Base-by-base conservation (phyloP, 192 early-diverging fungal species). In the Coemansia sp. region DNA sequence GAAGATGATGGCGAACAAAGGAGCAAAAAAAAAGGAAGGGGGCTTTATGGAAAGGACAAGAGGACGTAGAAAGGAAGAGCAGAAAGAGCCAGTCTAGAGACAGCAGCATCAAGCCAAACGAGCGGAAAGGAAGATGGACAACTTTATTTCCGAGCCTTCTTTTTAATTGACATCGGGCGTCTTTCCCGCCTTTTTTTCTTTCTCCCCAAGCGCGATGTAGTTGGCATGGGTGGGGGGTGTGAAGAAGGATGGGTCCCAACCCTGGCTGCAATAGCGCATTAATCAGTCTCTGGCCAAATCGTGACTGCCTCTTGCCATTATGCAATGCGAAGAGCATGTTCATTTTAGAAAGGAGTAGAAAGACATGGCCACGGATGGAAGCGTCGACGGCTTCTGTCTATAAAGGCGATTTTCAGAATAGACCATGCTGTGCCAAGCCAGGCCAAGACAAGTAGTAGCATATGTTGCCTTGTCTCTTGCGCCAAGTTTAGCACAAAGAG, bases 11-110 rank as follows among this genome's bases (percentile, higher is more conserved):
- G 39, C 19, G 34, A 46, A 7, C 37, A 25, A 27, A 39, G 15
- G 29, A 29, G 34, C n/a, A 57, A 37, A 57, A 46, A 11, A 59
- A 59, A 53, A 63, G 27, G 27, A 34, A 69, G 8, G 14, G 59
- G 15, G 0, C 8, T 63, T 29, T 41, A 62, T 38, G 60, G 10
- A 51, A 66, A 51, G 19, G 6, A 7, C 5, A 53, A 29, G 15
- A 34, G 1, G 55, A 5, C 1, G 53, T 25, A 29, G 53, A 57
- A 27, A 57, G 50, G 19, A 32, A 29, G 14, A 9, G 5, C 9
- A 17, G 29, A 58, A 55, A 29, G 51, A 55, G 27, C 23, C 27
- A 15, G 51, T 10, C 23, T 29, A 61, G 31, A 38, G 58, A 32
- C 19, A 37, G 55, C 12, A 32, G 55, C 58, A 61, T 61, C 51